A percentile compares a stretch with the other conserved stretches of the same genome.
Evolutionary conservation across 2,329 filamentous ascomycete genomes (phyloP).

Genomic region (Fusarium sp.): DNA sequence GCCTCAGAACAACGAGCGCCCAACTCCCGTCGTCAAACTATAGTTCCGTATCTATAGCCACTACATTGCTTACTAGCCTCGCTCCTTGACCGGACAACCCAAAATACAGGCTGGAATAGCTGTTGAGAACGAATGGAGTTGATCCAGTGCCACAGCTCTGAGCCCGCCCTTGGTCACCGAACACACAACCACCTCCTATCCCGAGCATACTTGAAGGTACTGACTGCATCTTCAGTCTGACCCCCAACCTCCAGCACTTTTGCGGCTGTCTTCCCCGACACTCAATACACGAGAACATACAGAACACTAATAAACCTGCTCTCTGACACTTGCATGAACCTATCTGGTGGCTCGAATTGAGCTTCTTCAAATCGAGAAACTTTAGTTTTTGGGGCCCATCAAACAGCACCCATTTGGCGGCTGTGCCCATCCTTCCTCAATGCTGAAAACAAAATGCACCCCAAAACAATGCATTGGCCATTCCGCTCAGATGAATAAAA

Average conservation of each 20-base stretch:
- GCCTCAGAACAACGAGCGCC: constrained; percentile 1
- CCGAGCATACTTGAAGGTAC: background rate
- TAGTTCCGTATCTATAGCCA: constrained; percentile 19
- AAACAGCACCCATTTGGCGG: background rate
- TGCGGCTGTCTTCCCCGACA: background rate
- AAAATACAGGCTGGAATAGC: background rate
- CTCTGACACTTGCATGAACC: background rate
- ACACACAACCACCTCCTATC: constrained; percentile 1
- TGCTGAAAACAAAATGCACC: constrained; percentile 43
- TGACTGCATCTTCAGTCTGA: background rate
- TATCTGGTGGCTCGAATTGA: background rate
- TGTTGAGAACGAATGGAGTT: background rate
- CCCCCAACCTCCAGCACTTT: background rate
- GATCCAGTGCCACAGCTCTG: background rate
- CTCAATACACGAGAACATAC: constrained; percentile 3
- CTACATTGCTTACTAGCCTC: constrained; percentile 8
- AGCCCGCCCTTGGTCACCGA: background rate
- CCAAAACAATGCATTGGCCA: constrained; percentile 43
- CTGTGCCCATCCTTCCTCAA: constrained; percentile 19
- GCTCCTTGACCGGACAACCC: background rate
- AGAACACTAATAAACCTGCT: background rate
- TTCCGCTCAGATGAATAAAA: constrained; percentile 44
- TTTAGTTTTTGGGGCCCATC: constrained; percentile 7
- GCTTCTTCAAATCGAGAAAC: constrained; percentile 19
- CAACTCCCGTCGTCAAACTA: constrained; percentile 11